phyloP scores from a whole-genome alignment of 352 stramenopile genomes.

The Globisporangium parvum region DNA sequence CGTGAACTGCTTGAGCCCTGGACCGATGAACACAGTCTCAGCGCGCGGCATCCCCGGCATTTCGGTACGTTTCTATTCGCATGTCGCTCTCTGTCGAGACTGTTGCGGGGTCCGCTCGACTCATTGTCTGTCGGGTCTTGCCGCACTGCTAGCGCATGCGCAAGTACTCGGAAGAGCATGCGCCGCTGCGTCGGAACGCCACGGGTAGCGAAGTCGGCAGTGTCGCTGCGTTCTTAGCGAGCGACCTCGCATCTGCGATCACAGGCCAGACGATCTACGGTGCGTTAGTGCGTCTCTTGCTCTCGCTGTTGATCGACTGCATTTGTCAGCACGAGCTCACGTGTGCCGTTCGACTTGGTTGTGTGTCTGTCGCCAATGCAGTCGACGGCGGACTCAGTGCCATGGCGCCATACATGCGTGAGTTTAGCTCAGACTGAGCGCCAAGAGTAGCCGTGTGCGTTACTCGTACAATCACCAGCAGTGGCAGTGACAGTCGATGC shows the following conservation, averaged over 20 bases:
- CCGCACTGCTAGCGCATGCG: constrained; percentile 54
- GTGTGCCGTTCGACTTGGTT: constrained; percentile 5
- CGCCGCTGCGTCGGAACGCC: constrained; percentile 68
- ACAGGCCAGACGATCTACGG: constrained; percentile 89
- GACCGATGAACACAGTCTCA: constrained; percentile 88
- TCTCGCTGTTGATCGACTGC: too few species aligned
- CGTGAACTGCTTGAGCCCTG: constrained; percentile 89
- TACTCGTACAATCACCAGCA: neutral
- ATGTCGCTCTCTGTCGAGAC: neutral
- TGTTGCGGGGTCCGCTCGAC: constrained; percentile 2
- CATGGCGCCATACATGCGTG: constrained; percentile 34
- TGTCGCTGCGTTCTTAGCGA: constrained; percentile 75
- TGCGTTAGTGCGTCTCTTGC: constrained; percentile 34
- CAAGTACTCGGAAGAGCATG: constrained; percentile 55
- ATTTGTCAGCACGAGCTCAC: neutral
- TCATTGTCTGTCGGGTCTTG: neutral
- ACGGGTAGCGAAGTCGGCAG: constrained; percentile 74
- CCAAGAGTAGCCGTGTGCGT: neutral
- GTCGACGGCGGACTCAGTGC: constrained; percentile 72
- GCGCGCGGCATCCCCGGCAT: constrained; percentile 88
- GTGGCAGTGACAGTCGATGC: neutral
- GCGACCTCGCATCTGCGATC: constrained; percentile 61
- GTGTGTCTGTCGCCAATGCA: constrained; percentile 6
- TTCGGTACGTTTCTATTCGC: constrained; percentile 29
- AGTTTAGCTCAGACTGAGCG: constrained; percentile 6